phyloP scores from a whole-genome alignment of 1,284 basidiomycete genomes.

The Leucoagaricus sp. region DNA sequence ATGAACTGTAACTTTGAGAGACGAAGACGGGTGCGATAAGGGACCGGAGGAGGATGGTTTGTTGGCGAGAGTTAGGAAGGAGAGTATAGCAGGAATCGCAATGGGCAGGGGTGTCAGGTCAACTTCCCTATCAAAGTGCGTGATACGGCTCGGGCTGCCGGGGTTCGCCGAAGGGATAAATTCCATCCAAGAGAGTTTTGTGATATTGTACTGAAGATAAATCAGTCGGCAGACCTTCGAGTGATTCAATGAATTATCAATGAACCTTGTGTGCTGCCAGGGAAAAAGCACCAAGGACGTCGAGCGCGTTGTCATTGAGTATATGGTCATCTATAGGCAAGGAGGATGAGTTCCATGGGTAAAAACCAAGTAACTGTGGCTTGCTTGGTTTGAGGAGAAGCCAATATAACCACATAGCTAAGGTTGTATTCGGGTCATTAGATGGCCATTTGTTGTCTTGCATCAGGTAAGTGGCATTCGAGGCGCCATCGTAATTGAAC shows the following conservation, averaged over 20 bases:
- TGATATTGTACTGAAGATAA: slow-evolving; percentile 68
- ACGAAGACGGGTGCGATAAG: not conserved
- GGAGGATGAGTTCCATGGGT: not conserved
- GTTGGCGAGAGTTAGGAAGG: slow-evolving; percentile 60
- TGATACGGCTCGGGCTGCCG: slow-evolving; percentile 26
- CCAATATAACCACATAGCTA: slow-evolving; percentile 79
- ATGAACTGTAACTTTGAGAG: slow-evolving; percentile 28
- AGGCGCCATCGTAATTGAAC: slow-evolving; percentile 52
- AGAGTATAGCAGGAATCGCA: slow-evolving; percentile 68
- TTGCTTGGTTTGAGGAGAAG: slow-evolving; percentile 61
- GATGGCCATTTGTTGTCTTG: slow-evolving; percentile 53
- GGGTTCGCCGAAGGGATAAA: slow-evolving; percentile 42
- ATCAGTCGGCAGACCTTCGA: too few species aligned
- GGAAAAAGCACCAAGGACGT: slow-evolving; percentile 60
- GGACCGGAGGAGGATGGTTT: slow-evolving; percentile 21
- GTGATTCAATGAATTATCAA: not conserved
- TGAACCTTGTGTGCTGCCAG: slow-evolving; percentile 71
- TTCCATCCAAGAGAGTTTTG: slow-evolving; percentile 56
- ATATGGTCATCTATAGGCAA: slow-evolving; percentile 46
- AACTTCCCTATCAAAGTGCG: slow-evolving; percentile 44
- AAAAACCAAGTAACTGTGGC: slow-evolving; percentile 23
- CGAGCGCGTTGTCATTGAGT: slow-evolving; percentile 42
- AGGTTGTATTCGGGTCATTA: slow-evolving; percentile 49
- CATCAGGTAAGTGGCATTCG: slow-evolving; percentile 37
- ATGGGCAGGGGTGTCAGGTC: slow-evolving; percentile 55